Evolutionary conservation across 768 basidiomycete species (phyloP).

Genomic region (Termitomyces sp.): DNA sequence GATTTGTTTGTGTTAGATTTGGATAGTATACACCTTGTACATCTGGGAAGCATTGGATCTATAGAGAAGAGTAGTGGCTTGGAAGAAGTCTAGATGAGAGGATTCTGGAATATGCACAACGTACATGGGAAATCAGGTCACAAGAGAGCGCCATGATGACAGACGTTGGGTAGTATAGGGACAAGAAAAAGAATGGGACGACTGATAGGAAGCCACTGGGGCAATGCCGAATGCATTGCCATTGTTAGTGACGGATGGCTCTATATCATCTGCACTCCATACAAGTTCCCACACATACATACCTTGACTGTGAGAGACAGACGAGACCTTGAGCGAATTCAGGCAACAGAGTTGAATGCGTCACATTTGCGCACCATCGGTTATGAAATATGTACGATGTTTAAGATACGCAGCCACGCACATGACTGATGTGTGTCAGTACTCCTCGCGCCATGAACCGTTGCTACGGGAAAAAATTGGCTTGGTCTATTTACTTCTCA

Average conservation of each 20-base stretch:
- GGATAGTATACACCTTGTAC: neutral
- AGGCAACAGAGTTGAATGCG: neutral
- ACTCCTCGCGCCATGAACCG: too few species aligned
- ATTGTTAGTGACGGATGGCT: neutral
- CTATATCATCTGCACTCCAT: neutral
- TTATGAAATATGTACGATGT: too few species aligned
- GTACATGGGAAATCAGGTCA: constrained; percentile 21
- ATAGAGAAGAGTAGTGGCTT: neutral
- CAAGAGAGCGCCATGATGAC: constrained; percentile 74
- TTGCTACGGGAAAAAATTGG: too few species aligned
- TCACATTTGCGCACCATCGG: too few species aligned
- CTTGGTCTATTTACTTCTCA: neutral
- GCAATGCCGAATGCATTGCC: neutral
- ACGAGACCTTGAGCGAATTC: neutral
- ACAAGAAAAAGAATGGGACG: neutral
- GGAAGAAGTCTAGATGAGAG: neutral
- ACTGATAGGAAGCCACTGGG: neutral
- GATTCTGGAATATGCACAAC: neutral
- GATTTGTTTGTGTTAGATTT: neutral
- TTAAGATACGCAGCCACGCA: too few species aligned
- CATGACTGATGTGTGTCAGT: too few species aligned
- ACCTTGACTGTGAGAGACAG: neutral
- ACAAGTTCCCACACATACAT: neutral
- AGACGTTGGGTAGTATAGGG: constrained; percentile 24
- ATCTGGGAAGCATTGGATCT: neutral